A percentile compares a stretch with the other conserved stretches of the same genome.
These are phyloP conservation scores for Cryptosporidium ubiquitum DNA, from an alignment of 169 alveolate genomes.

Conservation along the genomic window DNA sequence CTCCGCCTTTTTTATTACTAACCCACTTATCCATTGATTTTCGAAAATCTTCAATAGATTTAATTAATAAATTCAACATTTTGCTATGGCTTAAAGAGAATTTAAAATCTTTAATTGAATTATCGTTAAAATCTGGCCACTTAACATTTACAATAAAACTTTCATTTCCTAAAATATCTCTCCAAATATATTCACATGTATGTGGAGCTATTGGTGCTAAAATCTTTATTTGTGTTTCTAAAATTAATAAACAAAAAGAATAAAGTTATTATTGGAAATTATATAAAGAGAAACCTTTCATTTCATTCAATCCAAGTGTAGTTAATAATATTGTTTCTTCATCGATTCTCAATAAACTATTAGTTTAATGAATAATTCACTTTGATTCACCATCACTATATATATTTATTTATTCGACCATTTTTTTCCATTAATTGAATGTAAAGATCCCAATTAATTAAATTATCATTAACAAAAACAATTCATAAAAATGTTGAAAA, in stretches of 20 bases:
- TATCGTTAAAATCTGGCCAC: constrained; percentile 85
- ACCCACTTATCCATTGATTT: constrained; percentile 64
- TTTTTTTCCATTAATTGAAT: too few relatives aligned
- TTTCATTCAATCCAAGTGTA: not conserved
- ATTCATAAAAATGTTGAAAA: not conserved
- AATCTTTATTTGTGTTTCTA: constrained; percentile 84
- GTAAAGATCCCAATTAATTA: not conserved
- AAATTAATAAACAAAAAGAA: not conserved
- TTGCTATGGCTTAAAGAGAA: constrained; percentile 21
- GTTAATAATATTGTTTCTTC: not conserved
- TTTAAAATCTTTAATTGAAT: constrained; percentile 8
- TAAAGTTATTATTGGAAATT: not conserved
- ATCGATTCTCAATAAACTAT: too few relatives aligned
- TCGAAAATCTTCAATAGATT: constrained; percentile 63
- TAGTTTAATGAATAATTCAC: too few relatives aligned
- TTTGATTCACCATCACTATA: too few relatives aligned
- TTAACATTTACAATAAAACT: constrained; percentile 78
- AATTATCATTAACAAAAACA: not conserved
- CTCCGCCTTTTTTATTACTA: constrained; percentile 16
- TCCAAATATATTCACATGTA: constrained; percentile 91
- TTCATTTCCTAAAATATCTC: constrained; percentile 81
- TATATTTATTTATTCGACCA: too few relatives aligned
- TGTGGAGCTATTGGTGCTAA: constrained; percentile 91
- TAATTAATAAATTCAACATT: constrained; percentile 42
- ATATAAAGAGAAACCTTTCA: not conserved